Evolutionary conservation across 2,329 filamentous ascomycete genomes (phyloP).

Genomic region (Venturiaceae sp.): DNA sequence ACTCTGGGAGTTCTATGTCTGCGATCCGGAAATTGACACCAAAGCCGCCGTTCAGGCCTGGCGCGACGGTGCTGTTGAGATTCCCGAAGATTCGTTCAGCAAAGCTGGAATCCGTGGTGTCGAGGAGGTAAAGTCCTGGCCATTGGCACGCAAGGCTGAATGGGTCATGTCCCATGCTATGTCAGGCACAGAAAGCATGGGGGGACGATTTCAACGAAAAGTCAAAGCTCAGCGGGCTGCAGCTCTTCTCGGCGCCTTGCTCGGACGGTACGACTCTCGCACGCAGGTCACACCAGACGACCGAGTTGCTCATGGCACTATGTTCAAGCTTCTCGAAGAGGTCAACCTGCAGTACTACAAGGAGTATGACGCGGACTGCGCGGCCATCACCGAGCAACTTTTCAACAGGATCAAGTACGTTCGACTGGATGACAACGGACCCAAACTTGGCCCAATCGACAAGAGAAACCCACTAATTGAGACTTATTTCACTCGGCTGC

Average conservation of each 20-base stretch:
- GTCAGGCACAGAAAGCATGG: slow-evolving; percentile 60
- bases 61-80: slow-evolving; percentile 49
- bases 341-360: slow-evolving; percentile 82
- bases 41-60: slow-evolving; percentile 63
- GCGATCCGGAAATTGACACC: slow-evolving; percentile 67
- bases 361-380: slow-evolving; percentile 79
- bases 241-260: slow-evolving; percentile 55
- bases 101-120: slow-evolving; percentile 39
- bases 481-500: slow-evolving; percentile 86
- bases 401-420: slow-evolving; percentile 94
- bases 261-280: slow-evolving; percentile 55
- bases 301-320: slow-evolving; percentile 44
- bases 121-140: slow-evolving; percentile 43
- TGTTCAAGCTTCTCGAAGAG: slow-evolving; percentile 60
- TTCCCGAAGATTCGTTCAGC: slow-evolving; percentile 43
- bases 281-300: slow-evolving; percentile 39
- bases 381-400: slow-evolving; percentile 78
- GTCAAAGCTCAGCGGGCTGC: slow-evolving; percentile 63
- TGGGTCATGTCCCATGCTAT: slow-evolving; percentile 64
- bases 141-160: slow-evolving; percentile 48
- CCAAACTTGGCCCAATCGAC: slow-evolving; percentile 72
- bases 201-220: slow-evolving; percentile 65
- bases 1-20: slow-evolving; percentile 88
- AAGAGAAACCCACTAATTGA: slow-evolving; percentile 76
- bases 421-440: slow-evolving; percentile 84